Percentiles rank a stretch among this genome's conserved stretches.
Evolutionary conservation across 768 basidiomycete genomes (phyloP).

Genomic region (Peribolospora kevripleyi): DNA sequence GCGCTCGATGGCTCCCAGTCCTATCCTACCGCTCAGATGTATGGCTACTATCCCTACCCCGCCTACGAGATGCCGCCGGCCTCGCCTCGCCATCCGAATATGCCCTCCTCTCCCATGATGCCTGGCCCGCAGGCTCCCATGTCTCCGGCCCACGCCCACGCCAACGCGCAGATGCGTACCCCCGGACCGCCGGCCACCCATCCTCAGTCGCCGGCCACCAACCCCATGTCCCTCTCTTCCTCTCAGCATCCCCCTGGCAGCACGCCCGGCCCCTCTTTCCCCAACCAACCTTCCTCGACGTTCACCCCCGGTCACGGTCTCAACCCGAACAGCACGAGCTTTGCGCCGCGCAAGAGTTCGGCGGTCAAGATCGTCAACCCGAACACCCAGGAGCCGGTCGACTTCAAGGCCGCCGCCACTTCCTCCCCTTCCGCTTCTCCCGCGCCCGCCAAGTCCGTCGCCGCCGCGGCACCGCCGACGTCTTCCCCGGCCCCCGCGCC

Average conservation of each 20-base stretch:
- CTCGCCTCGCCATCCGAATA: not conserved
- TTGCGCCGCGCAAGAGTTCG: slow-evolving; percentile 1
- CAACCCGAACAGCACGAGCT: not conserved
- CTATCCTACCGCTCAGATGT: not conserved
- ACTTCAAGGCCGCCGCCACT: no score
- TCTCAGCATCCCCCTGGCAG: slow-evolving; percentile 1
- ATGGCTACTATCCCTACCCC: not conserved
- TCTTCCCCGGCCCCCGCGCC: no score
- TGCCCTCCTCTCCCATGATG: not conserved
- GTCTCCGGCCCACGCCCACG: slow-evolving; percentile 5
- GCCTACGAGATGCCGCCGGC: not conserved
- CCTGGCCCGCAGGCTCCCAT: slow-evolving; percentile 2
- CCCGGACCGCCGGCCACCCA: no score
- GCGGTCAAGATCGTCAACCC: slow-evolving; percentile 11
- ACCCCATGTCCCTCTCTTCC: slow-evolving; percentile 6
- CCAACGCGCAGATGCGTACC: not conserved
- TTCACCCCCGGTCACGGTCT: not conserved
- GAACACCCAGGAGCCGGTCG: not conserved
- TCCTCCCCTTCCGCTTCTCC: no score
- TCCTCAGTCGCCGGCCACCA: not conserved
- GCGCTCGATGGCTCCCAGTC: not conserved
- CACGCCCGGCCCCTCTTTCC: slow-evolving; percentile 1
- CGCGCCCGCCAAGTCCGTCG: no score
- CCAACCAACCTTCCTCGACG: not conserved
- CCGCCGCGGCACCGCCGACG: no score